Percentiles rank a stretch among this genome's conserved stretches.
These are phyloP conservation scores for Lactarius pseudohatsudake DNA, from an alignment of 768 basidiomycete genomes.

Conservation along the genomic window DNA sequence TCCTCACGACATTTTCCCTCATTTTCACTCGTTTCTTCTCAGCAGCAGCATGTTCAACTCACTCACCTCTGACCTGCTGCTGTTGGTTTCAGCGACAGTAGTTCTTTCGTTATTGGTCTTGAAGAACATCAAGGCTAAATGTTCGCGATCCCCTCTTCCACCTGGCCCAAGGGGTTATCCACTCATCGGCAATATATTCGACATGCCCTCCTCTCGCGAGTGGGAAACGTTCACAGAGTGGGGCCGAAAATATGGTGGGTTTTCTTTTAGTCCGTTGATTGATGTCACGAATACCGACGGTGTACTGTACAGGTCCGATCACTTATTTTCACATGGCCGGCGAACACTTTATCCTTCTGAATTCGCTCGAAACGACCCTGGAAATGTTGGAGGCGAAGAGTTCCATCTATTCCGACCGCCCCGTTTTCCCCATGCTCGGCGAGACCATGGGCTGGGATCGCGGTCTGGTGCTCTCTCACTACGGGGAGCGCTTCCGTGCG, in stretches of 20 bases:
- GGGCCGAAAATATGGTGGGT: slow-evolving; percentile 31
- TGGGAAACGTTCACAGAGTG: slow-evolving; percentile 32
- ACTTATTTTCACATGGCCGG: neutral
- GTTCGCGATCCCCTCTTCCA: slow-evolving; percentile 19
- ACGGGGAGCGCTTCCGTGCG: slow-evolving; percentile 10
- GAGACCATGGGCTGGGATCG: slow-evolving; percentile 10
- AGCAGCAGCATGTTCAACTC: neutral
- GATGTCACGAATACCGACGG: neutral
- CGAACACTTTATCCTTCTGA: slow-evolving; percentile 4
- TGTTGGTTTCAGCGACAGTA: neutral
- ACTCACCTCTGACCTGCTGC: neutral
- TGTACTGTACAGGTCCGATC: slow-evolving; percentile 8
- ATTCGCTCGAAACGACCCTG: slow-evolving; percentile 15
- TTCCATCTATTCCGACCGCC: slow-evolving; percentile 26
- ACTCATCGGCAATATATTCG: slow-evolving; percentile 31
- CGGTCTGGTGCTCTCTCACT: slow-evolving; percentile 12
- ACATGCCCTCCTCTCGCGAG: slow-evolving; percentile 26
- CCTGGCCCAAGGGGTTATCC: slow-evolving; percentile 30
- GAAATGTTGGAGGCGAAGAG: slow-evolving; percentile 30
- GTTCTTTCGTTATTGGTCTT: neutral
- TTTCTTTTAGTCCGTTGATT: neutral
- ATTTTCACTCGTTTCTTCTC: neutral
- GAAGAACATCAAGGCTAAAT: neutral
- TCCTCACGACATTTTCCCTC: neutral
- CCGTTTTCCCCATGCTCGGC: slow-evolving; percentile 15